Percentiles rank a stretch among this genome's conserved stretches.
Conservation (phyloP, 2,329 filamentous ascomycete genomes). For the Penicillium sp. region DNA sequence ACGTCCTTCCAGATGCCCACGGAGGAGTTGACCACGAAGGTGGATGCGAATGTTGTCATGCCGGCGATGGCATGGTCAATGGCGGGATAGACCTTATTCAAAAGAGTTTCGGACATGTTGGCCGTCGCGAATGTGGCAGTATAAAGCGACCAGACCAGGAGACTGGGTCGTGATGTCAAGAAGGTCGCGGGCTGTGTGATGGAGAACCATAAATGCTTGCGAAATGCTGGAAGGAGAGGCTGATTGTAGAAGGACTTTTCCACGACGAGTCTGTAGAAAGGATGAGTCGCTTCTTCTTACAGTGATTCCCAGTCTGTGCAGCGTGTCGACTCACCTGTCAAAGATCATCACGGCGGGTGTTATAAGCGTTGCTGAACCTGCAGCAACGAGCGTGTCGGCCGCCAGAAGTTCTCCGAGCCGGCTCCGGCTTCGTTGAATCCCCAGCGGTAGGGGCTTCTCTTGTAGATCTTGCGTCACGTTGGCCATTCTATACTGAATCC, state of each 20-base stretch:
- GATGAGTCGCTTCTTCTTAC: background rate
- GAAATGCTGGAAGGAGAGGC: conserved; percentile 34
- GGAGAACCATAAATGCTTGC: conserved; percentile 35
- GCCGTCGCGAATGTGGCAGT: conserved; percentile 84
- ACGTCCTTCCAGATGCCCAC: conserved; percentile 79
- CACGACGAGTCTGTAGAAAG: conserved; percentile 42
- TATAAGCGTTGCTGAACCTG: conserved; percentile 67
- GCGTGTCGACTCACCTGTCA: conserved; percentile 63
- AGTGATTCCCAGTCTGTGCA: background rate
- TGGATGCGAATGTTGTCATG: conserved; percentile 72
- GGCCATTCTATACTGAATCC: conserved; percentile 22
- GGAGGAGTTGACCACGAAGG: conserved; percentile 71
- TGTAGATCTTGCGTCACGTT: conserved; percentile 29
- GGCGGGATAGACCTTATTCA: conserved; percentile 56
- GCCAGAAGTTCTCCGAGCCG: conserved; percentile 48
- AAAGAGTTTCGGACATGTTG: conserved; percentile 74
- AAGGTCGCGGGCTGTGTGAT: conserved; percentile 39
- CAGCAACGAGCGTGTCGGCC: conserved; percentile 65
- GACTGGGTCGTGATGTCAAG: conserved; percentile 41
- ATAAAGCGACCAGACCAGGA: conserved; percentile 59
- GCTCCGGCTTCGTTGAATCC: conserved; percentile 34
- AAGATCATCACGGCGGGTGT: conserved; percentile 80
- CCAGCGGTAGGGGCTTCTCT: conserved; percentile 25
- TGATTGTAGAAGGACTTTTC: conserved; percentile 41
- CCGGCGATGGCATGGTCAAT: conserved; percentile 65